Evolutionary conservation across 371 early-diverging fungal species (phyloP).

Genomic region (Mortierella sp.): DNA sequence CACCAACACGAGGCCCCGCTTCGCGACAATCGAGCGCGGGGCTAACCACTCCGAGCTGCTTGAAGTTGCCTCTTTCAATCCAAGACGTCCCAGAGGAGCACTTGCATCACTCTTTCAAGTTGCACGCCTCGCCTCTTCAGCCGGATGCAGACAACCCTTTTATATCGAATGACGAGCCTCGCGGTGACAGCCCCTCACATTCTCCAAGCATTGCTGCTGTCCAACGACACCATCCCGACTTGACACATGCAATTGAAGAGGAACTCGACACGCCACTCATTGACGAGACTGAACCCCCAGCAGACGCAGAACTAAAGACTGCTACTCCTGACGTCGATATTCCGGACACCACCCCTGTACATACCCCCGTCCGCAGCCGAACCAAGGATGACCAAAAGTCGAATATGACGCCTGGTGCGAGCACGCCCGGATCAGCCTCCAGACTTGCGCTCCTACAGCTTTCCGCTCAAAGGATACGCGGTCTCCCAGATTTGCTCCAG

Average conservation of each 20-base stretch:
- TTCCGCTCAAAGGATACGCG: conserved; percentile 22
- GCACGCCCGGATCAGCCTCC: conserved; percentile 17
- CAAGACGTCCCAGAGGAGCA: not conserved
- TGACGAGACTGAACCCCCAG: not conserved
- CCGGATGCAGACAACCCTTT: conserved; percentile 7
- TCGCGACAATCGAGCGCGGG: not conserved
- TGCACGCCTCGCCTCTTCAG: not conserved
- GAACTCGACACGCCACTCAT: not conserved
- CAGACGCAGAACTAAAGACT: not conserved
- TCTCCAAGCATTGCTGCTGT: not conserved
- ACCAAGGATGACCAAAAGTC: conserved; percentile 11
- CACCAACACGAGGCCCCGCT: conserved; percentile 12
- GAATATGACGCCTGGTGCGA: not conserved
- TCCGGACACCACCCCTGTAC: conserved; percentile 23
- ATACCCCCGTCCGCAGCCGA: conserved; percentile 29
- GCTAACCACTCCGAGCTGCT: not conserved
- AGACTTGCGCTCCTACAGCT: conserved; percentile 29
- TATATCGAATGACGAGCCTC: not conserved
- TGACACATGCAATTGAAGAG: not conserved
- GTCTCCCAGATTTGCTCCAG: conserved; percentile 30
- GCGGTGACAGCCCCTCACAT: not conserved
- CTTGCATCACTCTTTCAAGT: not conserved
- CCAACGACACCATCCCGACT: conserved; percentile 3
- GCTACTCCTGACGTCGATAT: not conserved
- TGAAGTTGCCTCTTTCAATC: not conserved